These are phyloP conservation scores for Niveomyces coronatus DNA, from an alignment of 2,329 filamentous ascomycete species.

Conservation along the genomic window DNA sequence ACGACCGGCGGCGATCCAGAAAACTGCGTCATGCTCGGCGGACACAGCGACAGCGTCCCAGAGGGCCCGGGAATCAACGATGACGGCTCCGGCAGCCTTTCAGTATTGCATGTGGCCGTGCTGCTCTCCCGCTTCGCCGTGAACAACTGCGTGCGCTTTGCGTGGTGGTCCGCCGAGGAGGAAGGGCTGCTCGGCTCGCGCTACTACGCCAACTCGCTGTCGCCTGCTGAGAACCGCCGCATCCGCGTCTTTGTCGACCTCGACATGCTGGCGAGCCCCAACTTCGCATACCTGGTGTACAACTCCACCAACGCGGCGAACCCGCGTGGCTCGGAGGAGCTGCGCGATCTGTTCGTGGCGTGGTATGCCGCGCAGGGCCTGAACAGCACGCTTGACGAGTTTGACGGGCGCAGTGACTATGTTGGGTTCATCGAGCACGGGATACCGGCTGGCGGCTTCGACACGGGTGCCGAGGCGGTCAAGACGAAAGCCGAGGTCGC, in stretches of 20 bases:
- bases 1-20: constrained; percentile 47
- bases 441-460: constrained; percentile 66
- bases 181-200: constrained; percentile 54
- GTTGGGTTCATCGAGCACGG: constrained; percentile 63
- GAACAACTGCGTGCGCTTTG: constrained; percentile 56
- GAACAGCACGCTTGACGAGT: constrained; percentile 60
- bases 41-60: constrained; percentile 51
- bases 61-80: constrained; percentile 69
- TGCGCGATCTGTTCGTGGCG: constrained; percentile 56
- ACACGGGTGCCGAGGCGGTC: constrained; percentile 66
- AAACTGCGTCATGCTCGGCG: constrained; percentile 57
- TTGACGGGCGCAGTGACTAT: constrained; percentile 74
- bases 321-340: constrained; percentile 59
- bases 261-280: constrained; percentile 58
- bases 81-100: constrained; percentile 57
- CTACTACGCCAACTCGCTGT: constrained; percentile 47
- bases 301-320: constrained; percentile 60
- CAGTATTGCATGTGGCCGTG: constrained; percentile 51
- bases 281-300: constrained; percentile 60
- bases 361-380: constrained; percentile 54
- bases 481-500: constrained; percentile 58
- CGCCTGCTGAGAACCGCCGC: constrained; percentile 47
- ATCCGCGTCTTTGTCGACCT: constrained; percentile 61
- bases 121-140: constrained; percentile 47
- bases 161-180: constrained; percentile 60